Base-by-base conservation (phyloP, 306 rosid genomes). In the Trichosanthes truncata region DNA sequence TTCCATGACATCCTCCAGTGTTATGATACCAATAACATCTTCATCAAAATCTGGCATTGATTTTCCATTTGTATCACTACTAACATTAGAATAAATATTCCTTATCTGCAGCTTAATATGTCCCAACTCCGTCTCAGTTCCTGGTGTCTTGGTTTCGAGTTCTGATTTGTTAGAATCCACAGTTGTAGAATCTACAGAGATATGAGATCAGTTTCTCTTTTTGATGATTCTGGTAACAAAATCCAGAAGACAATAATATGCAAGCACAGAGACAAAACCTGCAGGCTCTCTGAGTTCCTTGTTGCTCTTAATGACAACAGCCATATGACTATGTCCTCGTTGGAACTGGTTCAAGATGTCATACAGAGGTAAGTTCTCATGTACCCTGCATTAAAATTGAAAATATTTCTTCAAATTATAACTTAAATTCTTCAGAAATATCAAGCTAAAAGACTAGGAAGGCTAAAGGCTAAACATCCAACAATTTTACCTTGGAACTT, bases 1-100 rank as follows among this genome's bases (percentile, higher is more conserved):
- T 78, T 94, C 98, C 87, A 94, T 88, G 48, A 92, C 91, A 90
- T 94, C 96, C 82, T 94, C 98, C 88, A 92, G 85, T 13, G 97
- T 92, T 56, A 94, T 89, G 83, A 94, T 89, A 14, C 98, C 97
- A 51, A 89, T 77, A 15, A 85, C 89, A 56, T 88, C 97, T 53
- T 89, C 96, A 74, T 86, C 87, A n/a, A 33, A 35, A 83, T 52
- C 69, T n/a, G 87, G 73, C 43, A 77, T 89, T 63, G 79, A 35
- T 76, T 66, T 85, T 82, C 68, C 87, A 59, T 57, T 66, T 1
- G 88, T 76, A 59, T 80, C 23, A 36, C 61, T 80, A 74, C 51
- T 74, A 56, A 29, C 67, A 60, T 84, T 82, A 29, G 65, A 61
- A 26, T 81, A 81, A 74, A 72, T 78, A 23, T 45, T 53, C 20